Evolutionary conservation across 1,139 yeast genomes (phyloP), one percentile per base, ranked within the genome.

Genomic region (Scheffersomyces illinoinensis): DNA sequence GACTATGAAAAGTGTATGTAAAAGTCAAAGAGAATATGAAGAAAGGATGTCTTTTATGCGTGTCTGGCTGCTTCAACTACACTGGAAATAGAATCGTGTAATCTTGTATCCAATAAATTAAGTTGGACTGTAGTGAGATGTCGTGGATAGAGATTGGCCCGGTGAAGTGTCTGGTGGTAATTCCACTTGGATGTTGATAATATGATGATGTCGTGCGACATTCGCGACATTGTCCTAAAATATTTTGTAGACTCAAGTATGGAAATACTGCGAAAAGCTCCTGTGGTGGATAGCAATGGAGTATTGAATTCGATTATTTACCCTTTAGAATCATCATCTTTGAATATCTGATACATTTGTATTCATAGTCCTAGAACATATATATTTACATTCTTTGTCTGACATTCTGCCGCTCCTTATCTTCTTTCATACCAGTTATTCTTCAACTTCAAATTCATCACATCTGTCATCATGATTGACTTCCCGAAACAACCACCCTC

Each of bases 401-500:
- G 43, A 33, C 14, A 33, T 33, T 12, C 43, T 3, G 17, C 4
- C 14, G 43, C 43, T 8, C 43, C 7, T 33, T 8, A 33, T 33
- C 43, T 33, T 33, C 43, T 33, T 33, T 33, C 17, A 14, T 4
- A 33, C 43, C 43, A 33, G 2, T 2, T 4, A 26, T 7, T 26
- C 12, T 10, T 12, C 17, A 8, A 10, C 43, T 7, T 33, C 17
- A 33, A 10, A 3, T 10, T 17, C 10, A 2, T 24, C 33, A 24
- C 10, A 24, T 24, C 33, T 24, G 4, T 24, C 10, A 4, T 33
- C 17, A 33, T 33, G 20, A 54, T 46, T 54, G 54, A 59, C 20
- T 57, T 57, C 20, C 62, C 61, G 17, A 39, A 4, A 6, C 54
- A 57, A 5, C 66, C 65, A 19, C 66, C 66, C 2, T 47, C 49